Evolutionary conservation across 345 rosid genomes (phyloP).

Genomic region (Citrus hindsii): DNA sequence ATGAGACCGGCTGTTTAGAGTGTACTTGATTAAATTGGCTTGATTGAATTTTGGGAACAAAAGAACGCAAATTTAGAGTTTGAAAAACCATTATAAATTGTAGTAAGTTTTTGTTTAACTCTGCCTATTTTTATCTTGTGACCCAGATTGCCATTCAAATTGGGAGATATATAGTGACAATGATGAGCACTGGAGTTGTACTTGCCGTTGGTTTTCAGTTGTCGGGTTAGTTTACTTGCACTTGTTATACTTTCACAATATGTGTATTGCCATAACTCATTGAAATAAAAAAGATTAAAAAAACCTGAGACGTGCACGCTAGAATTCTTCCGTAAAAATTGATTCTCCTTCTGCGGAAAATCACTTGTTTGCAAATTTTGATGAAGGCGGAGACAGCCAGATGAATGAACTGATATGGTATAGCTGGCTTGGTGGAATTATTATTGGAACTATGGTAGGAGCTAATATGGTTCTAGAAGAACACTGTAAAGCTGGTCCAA

Average conservation of each 20-base stretch:
- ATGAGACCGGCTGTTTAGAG: background rate
- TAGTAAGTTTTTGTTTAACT: background rate
- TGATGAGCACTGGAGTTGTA: conserved; percentile 90
- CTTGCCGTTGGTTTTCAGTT: conserved; percentile 79
- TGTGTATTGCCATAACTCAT: background rate
- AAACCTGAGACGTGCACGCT: background rate
- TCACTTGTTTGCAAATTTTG: conserved; percentile 21
- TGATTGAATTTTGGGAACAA: background rate
- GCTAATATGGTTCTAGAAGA: conserved; percentile 91
- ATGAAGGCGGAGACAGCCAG: conserved; percentile 80
- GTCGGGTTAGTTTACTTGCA: conserved; percentile 55
- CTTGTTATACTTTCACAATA: background rate
- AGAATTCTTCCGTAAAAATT: background rate
- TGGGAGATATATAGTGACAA: conserved; percentile 90
- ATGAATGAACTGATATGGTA: conserved; percentile 84
- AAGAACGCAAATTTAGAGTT: background rate
- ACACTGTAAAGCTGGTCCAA: conserved; percentile 89
- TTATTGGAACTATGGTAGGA: conserved; percentile 93
- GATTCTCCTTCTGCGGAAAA: background rate
- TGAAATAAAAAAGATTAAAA: background rate
- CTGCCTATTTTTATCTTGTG: background rate
- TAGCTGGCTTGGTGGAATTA: conserved; percentile 97
- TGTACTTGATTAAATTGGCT: background rate
- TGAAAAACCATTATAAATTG: background rate
- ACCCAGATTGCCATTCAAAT: conserved; percentile 73